Conservation (phyloP, 2,329 filamentous ascomycete species). For the Aspergillus nomiae region DNA sequence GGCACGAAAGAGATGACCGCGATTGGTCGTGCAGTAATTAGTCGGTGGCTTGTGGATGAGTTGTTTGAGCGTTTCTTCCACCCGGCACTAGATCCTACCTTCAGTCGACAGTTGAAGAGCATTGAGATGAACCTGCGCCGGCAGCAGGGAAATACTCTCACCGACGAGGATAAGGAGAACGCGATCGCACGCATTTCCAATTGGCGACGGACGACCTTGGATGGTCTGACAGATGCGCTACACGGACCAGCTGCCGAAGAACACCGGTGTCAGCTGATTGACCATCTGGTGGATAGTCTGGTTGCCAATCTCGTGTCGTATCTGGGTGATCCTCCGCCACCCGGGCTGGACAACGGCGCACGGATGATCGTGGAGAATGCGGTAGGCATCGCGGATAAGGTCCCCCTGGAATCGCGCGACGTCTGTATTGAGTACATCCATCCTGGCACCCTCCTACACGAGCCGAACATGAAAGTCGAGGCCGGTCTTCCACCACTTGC, state of each 20-base stretch:
- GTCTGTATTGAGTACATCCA: conserved; percentile 83
- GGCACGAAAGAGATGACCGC: conserved; percentile 98
- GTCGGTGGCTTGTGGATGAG: conserved; percentile 86
- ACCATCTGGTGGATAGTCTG: conserved; percentile 68
- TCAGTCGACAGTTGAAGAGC: conserved; percentile 78
- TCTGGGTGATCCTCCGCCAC: conserved; percentile 73
- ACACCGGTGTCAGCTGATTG: conserved; percentile 69
- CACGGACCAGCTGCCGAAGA: conserved; percentile 65
- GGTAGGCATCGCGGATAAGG: conserved; percentile 78
- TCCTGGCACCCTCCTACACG: conserved; percentile 70
- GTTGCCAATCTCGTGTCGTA: conserved; percentile 71
- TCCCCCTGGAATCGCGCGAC: conserved; percentile 88
- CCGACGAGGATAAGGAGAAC: conserved; percentile 85
- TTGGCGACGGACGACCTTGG: conserved; percentile 91
- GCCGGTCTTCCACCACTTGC: conserved; percentile 62
- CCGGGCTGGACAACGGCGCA: conserved; percentile 83
- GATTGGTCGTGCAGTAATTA: conserved; percentile 84
- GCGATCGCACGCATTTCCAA: conserved; percentile 83
- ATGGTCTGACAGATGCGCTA: conserved; percentile 77
- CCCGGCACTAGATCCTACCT: conserved; percentile 73
- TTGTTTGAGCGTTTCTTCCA: conserved; percentile 93
- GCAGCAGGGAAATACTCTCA: conserved; percentile 71
- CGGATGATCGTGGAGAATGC: conserved; percentile 93
- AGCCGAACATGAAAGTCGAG: conserved; percentile 84
- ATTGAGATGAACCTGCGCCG: conserved; percentile 86